Conservation (phyloP, 306 rosid genomes). For the Pterocarpus santalinus region DNA sequence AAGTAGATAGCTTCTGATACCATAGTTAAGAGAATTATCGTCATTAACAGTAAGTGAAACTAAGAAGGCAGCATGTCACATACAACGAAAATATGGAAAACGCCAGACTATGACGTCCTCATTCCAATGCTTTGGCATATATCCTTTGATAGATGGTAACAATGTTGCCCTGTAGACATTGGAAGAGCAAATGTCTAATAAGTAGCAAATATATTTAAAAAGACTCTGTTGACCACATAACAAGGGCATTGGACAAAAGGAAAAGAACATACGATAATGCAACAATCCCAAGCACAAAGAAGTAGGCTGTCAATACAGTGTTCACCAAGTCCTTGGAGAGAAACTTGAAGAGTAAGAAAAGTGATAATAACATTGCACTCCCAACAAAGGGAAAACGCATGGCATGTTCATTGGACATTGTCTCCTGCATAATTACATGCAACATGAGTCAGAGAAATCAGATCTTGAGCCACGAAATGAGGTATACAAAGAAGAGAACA, state of each 20-base stretch:
- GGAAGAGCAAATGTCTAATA: conserved; percentile 39
- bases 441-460: conserved; percentile 34
- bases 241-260: background rate
- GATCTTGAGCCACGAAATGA: background rate
- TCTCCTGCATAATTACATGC: conserved; percentile 75
- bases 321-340: conserved; percentile 98
- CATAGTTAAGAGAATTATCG: conserved; percentile 26
- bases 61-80: conserved; percentile 46
- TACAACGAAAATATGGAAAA: conserved; percentile 91
- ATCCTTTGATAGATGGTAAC: conserved; percentile 83
- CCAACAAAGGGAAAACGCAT: conserved; percentile 99
- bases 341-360: conserved; percentile 96
- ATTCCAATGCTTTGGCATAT: conserved; percentile 86
- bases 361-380: conserved; percentile 97
- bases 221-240: conserved; percentile 12
- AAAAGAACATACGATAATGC: conserved; percentile 88
- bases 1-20: conserved; percentile 27
- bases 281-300: conserved; percentile 95
- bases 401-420: conserved; percentile 99
- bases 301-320: conserved; percentile 93
- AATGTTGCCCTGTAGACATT: conserved; percentile 83
- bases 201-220: conserved; percentile 9
- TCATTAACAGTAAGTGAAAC: background rate
- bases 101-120: conserved; percentile 71
- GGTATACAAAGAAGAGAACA: background rate